phyloP scores from a whole-genome alignment of 768 basidiomycete species.

The Podaxis sp. region DNA sequence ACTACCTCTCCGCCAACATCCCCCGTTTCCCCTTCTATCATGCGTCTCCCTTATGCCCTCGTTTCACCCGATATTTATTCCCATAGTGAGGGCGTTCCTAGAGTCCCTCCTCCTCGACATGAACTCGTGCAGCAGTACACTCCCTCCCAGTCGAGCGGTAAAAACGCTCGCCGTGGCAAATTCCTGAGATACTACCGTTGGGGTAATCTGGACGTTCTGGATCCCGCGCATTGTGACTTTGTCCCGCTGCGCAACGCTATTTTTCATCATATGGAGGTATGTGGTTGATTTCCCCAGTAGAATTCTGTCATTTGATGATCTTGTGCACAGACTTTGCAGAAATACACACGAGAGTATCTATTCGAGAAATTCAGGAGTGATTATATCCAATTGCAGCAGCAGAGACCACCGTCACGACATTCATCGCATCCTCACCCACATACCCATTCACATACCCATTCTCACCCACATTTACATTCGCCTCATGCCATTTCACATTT shows the following conservation, averaged over 20 bases:
- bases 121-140: slow-evolving; percentile 76
- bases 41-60: slow-evolving; percentile 80
- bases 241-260: slow-evolving; percentile 71
- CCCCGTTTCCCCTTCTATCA: slow-evolving; percentile 55
- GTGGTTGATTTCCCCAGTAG: slow-evolving; percentile 22
- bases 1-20: slow-evolving; percentile 65
- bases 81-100: slow-evolving; percentile 75
- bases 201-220: slow-evolving; percentile 80
- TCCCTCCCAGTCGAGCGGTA: slow-evolving; percentile 46
- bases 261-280: slow-evolving; percentile 87
- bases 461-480: slow-evolving; percentile 35
- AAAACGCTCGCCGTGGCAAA: slow-evolving; percentile 57
- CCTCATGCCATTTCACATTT: slow-evolving; percentile 55
- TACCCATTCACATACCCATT: slow-evolving; percentile 34
- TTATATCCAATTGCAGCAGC: slow-evolving; percentile 48
- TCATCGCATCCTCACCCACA: slow-evolving; percentile 44
- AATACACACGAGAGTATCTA: slow-evolving; percentile 81
- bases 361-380: slow-evolving; percentile 74
- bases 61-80: slow-evolving; percentile 83
- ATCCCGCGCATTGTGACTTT: slow-evolving; percentile 81
- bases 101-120: slow-evolving; percentile 57
- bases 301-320: slow-evolving; percentile 19
- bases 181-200: slow-evolving; percentile 77
- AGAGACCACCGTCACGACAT: slow-evolving; percentile 45
- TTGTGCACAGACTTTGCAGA: slow-evolving; percentile 66